Conservation (phyloP, 2,329 filamentous ascomycete genomes). For the Neofusicoccum cordaticola region DNA sequence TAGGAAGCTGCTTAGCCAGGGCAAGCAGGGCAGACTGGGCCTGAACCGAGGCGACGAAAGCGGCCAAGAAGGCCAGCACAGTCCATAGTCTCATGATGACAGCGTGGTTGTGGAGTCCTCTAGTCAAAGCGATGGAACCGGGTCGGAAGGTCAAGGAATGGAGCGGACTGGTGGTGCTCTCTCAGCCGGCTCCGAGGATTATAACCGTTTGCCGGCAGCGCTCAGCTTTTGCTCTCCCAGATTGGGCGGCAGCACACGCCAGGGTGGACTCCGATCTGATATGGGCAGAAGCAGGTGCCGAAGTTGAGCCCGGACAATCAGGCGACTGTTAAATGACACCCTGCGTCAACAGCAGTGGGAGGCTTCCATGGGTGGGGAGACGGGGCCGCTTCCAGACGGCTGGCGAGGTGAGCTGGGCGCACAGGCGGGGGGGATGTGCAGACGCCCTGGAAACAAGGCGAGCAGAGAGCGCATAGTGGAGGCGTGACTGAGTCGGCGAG, state of each 20-base stretch:
- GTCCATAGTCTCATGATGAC: constrained; percentile 16
- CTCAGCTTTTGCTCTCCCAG: no score
- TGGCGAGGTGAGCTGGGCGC: not conserved
- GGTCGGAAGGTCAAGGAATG: not conserved
- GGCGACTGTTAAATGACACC: not conserved
- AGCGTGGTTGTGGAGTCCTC: not conserved
- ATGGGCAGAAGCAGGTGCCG: not conserved
- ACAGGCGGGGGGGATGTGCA: not conserved
- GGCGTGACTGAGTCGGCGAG: not conserved
- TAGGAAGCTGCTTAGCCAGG: constrained; percentile 1
- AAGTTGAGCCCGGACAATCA: not conserved
- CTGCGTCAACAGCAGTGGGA: not conserved
- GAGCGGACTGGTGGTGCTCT: not conserved
- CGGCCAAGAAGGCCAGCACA: constrained; percentile 13
- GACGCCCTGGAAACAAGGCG: not conserved
- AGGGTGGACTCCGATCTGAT: not conserved
- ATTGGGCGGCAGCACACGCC: not conserved
- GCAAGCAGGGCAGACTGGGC: not conserved
- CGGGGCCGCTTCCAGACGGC: constrained; percentile 6
- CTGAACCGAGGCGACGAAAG: not conserved
- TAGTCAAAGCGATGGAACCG: not conserved
- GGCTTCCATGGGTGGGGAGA: constrained; percentile 5
- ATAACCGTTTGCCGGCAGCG: not conserved
- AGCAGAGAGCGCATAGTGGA: not conserved
- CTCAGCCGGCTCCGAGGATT: not conserved